Conservation (phyloP, 805 yeast genomes). For the Schwanniomyces polymorphus region DNA sequence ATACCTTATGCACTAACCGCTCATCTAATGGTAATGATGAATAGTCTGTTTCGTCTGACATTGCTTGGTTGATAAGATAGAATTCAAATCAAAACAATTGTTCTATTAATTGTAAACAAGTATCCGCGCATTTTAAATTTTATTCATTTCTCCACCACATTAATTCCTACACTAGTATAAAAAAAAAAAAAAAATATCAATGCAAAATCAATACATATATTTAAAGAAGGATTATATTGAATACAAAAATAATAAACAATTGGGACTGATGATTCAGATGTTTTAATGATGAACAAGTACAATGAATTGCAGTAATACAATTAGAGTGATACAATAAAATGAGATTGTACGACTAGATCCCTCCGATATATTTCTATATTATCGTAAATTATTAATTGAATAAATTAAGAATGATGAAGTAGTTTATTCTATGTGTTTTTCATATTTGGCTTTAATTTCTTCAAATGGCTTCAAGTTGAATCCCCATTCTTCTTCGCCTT, state of each 20-base stretch:
- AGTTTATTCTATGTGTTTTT: constrained; percentile 21
- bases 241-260: neutral
- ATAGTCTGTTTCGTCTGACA: constrained; percentile 57
- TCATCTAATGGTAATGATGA: constrained; percentile 64
- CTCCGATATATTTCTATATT: neutral
- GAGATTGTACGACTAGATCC: neutral
- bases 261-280: neutral
- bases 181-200: neutral
- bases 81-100: neutral
- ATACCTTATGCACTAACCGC: constrained; percentile 63
- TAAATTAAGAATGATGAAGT: neutral
- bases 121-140: neutral
- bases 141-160: too few relatives aligned
- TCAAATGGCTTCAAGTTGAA: constrained; percentile 51
- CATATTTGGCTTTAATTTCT: constrained; percentile 41
- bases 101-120: neutral
- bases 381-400: neutral
- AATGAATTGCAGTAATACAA: neutral
- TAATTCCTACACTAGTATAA: too few relatives aligned
- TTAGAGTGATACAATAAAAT: neutral
- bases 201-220: neutral
- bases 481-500: constrained; percentile 62
- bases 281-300: neutral
- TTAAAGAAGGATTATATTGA: neutral
- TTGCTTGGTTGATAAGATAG: constrained; percentile 3